Evolutionary conservation across 768 basidiomycete species (phyloP).

Genomic region (Agaricus subrufescens): DNA sequence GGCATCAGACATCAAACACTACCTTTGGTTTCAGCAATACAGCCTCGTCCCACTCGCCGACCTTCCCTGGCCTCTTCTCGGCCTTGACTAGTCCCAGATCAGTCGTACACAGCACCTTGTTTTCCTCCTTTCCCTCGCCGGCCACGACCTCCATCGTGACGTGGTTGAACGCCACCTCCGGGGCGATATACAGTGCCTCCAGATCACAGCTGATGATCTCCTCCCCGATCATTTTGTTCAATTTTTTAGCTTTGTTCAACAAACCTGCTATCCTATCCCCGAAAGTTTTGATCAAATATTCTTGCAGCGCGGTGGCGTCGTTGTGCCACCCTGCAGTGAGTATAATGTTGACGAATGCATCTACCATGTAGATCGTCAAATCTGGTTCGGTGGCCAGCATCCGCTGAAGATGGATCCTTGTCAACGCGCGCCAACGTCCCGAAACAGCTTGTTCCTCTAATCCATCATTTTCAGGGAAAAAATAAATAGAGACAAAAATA

Average conservation of each 20-base stretch:
- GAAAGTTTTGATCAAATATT: conserved; percentile 38
- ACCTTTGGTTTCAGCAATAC: conserved; percentile 53
- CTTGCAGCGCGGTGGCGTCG: conserved; percentile 24
- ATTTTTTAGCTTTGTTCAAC: conserved; percentile 38
- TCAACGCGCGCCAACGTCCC: conserved; percentile 54
- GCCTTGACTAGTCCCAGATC: conserved; percentile 46
- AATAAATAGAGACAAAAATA: not conserved
- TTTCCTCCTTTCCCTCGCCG: conserved; percentile 14
- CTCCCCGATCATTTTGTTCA: conserved; percentile 57
- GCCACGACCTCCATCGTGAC: conserved; percentile 39
- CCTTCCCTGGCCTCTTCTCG: conserved; percentile 32
- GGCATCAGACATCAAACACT: conserved; percentile 22
- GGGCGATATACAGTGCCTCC: conserved; percentile 41
- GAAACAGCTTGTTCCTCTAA: conserved; percentile 48
- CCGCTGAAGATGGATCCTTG: conserved; percentile 39
- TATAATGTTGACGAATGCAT: conserved; percentile 38
- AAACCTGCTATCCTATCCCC: conserved; percentile 36
- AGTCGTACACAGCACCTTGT: conserved; percentile 50
- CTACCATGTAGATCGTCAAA: conserved; percentile 29
- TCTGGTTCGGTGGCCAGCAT: conserved; percentile 32
- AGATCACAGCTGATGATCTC: conserved; percentile 54
- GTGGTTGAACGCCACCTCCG: conserved; percentile 35
- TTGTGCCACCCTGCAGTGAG: conserved; percentile 26
- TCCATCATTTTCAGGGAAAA: not conserved
- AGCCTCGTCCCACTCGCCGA: conserved; percentile 42